Base-by-base conservation (phyloP, 2,329 filamentous ascomycete genomes). In the Ustulina deusta region DNA sequence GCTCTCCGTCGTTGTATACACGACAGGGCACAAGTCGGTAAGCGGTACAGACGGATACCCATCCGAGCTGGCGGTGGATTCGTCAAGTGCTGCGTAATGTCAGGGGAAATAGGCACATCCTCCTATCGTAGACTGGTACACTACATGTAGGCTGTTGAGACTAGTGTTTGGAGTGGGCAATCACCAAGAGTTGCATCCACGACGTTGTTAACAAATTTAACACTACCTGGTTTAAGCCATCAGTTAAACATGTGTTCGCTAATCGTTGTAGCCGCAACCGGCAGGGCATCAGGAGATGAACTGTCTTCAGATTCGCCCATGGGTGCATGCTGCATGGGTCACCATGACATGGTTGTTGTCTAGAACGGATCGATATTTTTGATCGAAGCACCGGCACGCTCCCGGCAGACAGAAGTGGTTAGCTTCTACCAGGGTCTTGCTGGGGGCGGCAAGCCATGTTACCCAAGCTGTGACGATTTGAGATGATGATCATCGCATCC, bases 401-500 rank as follows among this genome's bases (percentile, higher is more conserved):
- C 48, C 63, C 64, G 59, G 42, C n/a, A 54, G 44, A 34, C 64
- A 13, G 9, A 22, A 46, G 13, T 38, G 48, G 46, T 48, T 55
- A 25, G 48, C 27, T 36, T 40, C 10, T 25, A 36, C 57, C 13
- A 40, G 56, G 63, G 49, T 42, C 22, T 32, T 1, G 5, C 6
- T 52, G 52, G 46, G 46, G 17, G 32, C 40, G 17, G n/a, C 29
- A 51, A 54, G 49, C 61, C 40, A 32, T 20, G 52, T 44, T 9
- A 36, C 1, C 57, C 25, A 51, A 10, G 27, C 13, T 46, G 22
- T 60, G 17, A 32, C 63, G 36, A 27, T 42, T 42, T 57, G 42
- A 52, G 48, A 59, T 64, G 32, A 61, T 51, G 58, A 66, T 66
- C 63, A 61, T 42, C 63, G 4, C 7, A 11, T 22, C n/a, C n/a